phyloP scores from a whole-genome alignment of 2,329 filamentous ascomycete genomes.

The Calonectria montana region DNA sequence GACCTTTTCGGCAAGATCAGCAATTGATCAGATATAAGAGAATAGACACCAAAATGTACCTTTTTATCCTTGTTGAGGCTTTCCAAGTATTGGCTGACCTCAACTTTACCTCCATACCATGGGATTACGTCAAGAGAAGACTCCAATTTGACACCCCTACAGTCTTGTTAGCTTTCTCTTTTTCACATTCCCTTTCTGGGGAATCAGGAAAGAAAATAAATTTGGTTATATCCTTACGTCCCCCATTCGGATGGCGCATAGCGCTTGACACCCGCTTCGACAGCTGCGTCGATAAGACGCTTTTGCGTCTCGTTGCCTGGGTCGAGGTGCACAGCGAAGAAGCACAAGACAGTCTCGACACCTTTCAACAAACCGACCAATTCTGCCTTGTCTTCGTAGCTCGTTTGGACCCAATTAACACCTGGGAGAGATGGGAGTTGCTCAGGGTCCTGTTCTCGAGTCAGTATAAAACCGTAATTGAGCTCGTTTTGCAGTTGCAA shows the following conservation, averaged over 20 bases:
- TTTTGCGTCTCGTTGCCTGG: slow-evolving; percentile 57
- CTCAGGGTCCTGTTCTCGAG: slow-evolving; percentile 16
- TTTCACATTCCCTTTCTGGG: neutral
- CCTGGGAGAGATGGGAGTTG: slow-evolving; percentile 29
- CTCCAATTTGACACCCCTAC: slow-evolving; percentile 15
- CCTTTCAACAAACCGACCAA: slow-evolving; percentile 54
- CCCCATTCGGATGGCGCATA: slow-evolving; percentile 71
- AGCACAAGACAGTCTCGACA: slow-evolving; percentile 62
- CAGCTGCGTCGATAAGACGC: slow-evolving; percentile 68
- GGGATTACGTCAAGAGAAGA: slow-evolving; percentile 50
- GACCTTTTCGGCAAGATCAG: slow-evolving; percentile 47
- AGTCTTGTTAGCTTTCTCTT: neutral
- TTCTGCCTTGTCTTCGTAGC: slow-evolving; percentile 54
- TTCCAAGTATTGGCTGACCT: slow-evolving; percentile 60
- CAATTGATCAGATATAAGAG: neutral
- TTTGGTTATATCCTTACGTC: slow-evolving; percentile 41
- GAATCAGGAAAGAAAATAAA: neutral
- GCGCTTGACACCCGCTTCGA: slow-evolving; percentile 68
- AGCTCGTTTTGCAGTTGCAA: neutral
- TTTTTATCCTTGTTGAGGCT: slow-evolving; percentile 59
- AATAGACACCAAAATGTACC: slow-evolving; percentile 37
- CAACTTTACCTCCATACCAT: slow-evolving; percentile 63
- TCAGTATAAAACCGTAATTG: neutral
- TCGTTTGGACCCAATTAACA: slow-evolving; percentile 53
- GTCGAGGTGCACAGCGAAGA: slow-evolving; percentile 52